A percentile compares a stretch with the other conserved stretches of the same genome.
Evolutionary conservation across 2,329 filamentous ascomycete species (phyloP).

Genomic region (Metarhizium album): DNA sequence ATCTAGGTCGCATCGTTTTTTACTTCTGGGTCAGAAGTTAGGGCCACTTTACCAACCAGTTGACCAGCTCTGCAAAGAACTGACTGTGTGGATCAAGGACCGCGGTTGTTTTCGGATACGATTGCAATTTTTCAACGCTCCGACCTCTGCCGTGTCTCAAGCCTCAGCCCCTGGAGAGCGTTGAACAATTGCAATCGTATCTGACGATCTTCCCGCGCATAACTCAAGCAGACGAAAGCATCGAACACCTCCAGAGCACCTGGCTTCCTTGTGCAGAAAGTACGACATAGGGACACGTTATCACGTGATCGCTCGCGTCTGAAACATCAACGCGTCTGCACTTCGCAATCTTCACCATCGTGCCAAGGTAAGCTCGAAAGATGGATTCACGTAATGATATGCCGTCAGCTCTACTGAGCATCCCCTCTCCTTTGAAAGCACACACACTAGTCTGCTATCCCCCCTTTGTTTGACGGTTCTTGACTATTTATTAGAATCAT

Average conservation of each 20-base stretch:
- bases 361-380: not conserved
- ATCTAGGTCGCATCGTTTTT: not conserved
- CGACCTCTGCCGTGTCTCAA: not conserved
- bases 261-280: not conserved
- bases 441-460: not conserved
- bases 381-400: not conserved
- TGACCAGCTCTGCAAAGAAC: no score
- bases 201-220: no score
- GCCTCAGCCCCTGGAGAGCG: not conserved
- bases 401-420: not conserved
- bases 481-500: conserved; percentile 3
- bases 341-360: not conserved
- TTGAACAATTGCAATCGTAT: no score
- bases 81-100: no score
- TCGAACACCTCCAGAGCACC: no score
- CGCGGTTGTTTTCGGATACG: no score
- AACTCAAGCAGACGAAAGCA: no score
- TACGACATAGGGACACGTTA: not conserved
- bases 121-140: not conserved
- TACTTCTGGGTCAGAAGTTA: no score
- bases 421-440: no score
- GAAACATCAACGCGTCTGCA: not conserved
- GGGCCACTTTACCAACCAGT: no score
- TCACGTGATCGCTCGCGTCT: not conserved
- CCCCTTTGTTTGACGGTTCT: not conserved